These are phyloP conservation scores for Vitis hybrid DNA, from an alignment of 177 flowering plant species.

Conservation along the genomic window DNA sequence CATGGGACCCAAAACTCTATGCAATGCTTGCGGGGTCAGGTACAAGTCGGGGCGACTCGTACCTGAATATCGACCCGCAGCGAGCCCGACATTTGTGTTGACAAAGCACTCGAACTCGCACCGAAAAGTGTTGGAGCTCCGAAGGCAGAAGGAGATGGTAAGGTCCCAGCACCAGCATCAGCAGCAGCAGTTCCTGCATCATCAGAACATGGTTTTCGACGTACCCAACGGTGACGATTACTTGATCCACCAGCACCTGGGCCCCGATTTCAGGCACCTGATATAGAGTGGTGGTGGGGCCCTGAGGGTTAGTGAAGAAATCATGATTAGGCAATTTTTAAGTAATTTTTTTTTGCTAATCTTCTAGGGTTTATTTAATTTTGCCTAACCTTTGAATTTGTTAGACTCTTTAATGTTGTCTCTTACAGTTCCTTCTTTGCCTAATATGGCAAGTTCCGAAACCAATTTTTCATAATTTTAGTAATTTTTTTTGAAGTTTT, in stretches of 20 bases:
- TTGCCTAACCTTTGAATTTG: slow-evolving; percentile 7
- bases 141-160: slow-evolving; percentile 57
- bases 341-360: slow-evolving; percentile 2
- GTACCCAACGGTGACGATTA: slow-evolving; percentile 54
- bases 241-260: slow-evolving; percentile 58
- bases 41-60: slow-evolving; percentile 63
- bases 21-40: slow-evolving; percentile 71
- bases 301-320: neutral
- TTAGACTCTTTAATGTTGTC: slow-evolving; percentile 2
- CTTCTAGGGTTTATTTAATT: neutral
- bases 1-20: slow-evolving; percentile 68
- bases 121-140: slow-evolving; percentile 58
- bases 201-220: slow-evolving; percentile 40
- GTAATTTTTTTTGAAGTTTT: neutral
- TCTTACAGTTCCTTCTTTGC: slow-evolving; percentile 5
- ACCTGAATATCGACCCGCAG: slow-evolving; percentile 63
- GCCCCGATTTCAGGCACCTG: slow-evolving; percentile 59
- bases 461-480: slow-evolving; percentile 12
- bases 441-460: slow-evolving; percentile 22
- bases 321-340: slow-evolving; percentile 5
- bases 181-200: slow-evolving; percentile 32
- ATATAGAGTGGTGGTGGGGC: slow-evolving; percentile 27
- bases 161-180: slow-evolving; percentile 37
- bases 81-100: slow-evolving; percentile 56
- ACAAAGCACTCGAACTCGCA: slow-evolving; percentile 61